These are phyloP conservation scores for Mrakia frigida DNA, from an alignment of 768 basidiomycete species.

Conservation along the genomic window DNA sequence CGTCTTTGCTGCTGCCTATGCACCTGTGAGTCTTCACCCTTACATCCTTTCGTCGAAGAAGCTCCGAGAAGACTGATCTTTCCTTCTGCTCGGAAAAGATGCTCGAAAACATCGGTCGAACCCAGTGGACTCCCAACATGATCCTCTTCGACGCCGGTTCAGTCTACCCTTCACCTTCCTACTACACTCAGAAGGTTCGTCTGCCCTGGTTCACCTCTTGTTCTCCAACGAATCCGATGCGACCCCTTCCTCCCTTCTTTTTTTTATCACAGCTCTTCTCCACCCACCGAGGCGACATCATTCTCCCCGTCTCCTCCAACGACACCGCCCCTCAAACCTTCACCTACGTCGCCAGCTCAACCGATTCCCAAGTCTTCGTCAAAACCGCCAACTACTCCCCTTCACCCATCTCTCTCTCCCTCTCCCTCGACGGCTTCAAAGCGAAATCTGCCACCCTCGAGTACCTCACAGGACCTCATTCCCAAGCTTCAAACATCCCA, in stretches of 20 bases:
- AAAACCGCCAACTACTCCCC: slow-evolving; percentile 17
- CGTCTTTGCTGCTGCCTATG: neutral
- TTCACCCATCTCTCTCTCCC: neutral
- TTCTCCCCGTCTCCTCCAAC: slow-evolving; percentile 6
- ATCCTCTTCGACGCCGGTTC: slow-evolving; percentile 56
- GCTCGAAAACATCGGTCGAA: neutral
- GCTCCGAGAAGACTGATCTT: neutral
- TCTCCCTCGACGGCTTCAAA: neutral
- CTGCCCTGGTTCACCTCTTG: too few species aligned
- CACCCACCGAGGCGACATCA: slow-evolving; percentile 11
- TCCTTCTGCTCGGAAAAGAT: neutral
- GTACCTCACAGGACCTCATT: neutral
- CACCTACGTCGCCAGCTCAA: slow-evolving; percentile 8
- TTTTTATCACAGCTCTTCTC: slow-evolving; percentile 15
- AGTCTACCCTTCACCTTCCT: slow-evolving; percentile 60
- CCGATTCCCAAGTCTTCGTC: neutral
- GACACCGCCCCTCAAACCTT: slow-evolving; percentile 7
- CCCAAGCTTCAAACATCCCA: too few species aligned
- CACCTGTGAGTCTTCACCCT: neutral
- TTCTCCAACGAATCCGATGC: too few species aligned
- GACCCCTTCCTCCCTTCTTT: neutral
- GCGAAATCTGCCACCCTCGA: neutral
- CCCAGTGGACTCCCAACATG: slow-evolving; percentile 46
- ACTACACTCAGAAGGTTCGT: slow-evolving; percentile 57
- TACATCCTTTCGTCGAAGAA: neutral